Percentiles rank a stretch among this genome's conserved stretches.
phyloP scores from a whole-genome alignment of 2,329 filamentous ascomycete genomes.

The Diaporthe sp. region DNA sequence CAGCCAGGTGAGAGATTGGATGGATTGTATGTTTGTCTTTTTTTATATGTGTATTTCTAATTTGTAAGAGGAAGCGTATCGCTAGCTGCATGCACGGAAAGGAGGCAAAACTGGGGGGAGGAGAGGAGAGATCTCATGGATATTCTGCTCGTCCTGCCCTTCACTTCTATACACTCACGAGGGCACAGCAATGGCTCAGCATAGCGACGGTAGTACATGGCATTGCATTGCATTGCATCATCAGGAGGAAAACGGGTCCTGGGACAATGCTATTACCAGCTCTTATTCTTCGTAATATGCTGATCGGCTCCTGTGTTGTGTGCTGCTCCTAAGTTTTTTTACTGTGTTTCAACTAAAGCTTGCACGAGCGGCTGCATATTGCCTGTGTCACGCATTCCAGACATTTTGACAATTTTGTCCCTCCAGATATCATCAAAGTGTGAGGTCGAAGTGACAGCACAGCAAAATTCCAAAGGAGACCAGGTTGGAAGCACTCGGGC shows the following conservation, averaged over 20 bases:
- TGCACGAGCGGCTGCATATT: no score
- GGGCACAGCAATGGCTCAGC: not conserved
- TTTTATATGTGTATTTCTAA: slow-evolving; percentile 3
- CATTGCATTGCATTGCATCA: slow-evolving; percentile 32
- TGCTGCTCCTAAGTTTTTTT: not conserved
- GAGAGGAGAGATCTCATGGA: not conserved
- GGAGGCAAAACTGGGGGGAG: not conserved
- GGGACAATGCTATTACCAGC: not conserved
- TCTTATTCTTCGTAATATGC: not conserved
- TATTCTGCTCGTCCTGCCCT: not conserved
- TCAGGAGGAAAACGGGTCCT: slow-evolving; percentile 20
- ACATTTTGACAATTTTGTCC: no score
- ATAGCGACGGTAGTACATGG: slow-evolving; percentile 34
- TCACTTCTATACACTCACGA: not conserved
- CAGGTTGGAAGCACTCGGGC: no score
- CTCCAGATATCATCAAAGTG: no score
- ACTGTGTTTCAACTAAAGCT: not conserved
- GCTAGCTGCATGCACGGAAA: slow-evolving; percentile 3
- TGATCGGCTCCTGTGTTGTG: accelerated
- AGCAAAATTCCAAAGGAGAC: no score
- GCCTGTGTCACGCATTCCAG: no score
- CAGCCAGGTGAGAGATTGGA: not conserved
- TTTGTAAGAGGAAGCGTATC: slow-evolving; percentile 8
- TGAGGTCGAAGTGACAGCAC: no score
- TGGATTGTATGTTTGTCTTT: not conserved